These are phyloP conservation scores for Chlorella variabilis DNA, from an alignment of 163 green algal species.

Conservation along the genomic window DNA sequence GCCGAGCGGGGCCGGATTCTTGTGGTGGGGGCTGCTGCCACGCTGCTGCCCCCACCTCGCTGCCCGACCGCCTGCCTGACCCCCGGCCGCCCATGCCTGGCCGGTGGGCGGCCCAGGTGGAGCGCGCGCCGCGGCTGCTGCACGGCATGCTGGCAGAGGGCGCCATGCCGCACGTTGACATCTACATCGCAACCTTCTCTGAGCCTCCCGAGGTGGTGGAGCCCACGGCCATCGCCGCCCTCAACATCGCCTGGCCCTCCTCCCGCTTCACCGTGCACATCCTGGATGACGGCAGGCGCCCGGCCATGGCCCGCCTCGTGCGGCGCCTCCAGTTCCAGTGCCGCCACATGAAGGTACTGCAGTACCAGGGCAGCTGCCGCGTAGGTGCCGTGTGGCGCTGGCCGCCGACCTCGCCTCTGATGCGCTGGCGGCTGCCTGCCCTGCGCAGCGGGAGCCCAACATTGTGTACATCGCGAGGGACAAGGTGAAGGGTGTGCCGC, in stretches of 20 bases:
- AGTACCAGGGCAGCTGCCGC: too few species aligned
- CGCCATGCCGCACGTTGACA: conserved; percentile 34
- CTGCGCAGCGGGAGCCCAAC: conserved; percentile 25
- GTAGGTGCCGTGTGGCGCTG: not conserved
- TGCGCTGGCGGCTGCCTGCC: not conserved
- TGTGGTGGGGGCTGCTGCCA: too few species aligned
- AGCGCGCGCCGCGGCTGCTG: conserved; percentile 31
- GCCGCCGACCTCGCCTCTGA: too few species aligned
- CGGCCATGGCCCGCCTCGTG: conserved; percentile 45
- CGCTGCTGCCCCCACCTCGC: too few species aligned
- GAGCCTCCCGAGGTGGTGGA: conserved; percentile 58
- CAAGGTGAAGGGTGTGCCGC: conserved; percentile 58
- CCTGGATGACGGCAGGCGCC: conserved; percentile 51
- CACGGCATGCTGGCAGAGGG: conserved; percentile 37
- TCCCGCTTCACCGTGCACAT: conserved; percentile 50
- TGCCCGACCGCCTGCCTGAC: too few species aligned
- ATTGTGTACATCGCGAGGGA: conserved; percentile 44
- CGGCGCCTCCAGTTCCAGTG: conserved; percentile 43
- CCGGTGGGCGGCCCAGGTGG: not conserved
- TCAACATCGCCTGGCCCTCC: conserved; percentile 55
- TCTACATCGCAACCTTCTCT: conserved; percentile 44
- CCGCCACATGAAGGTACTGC: not conserved
- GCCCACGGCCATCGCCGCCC: conserved; percentile 60
- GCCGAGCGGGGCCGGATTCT: too few species aligned
- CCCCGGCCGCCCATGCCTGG: not conserved